A percentile compares a stretch with the other conserved stretches of the same genome.
Conservation (phyloP, 768 basidiomycete species). For the Tremella mesenterica region DNA sequence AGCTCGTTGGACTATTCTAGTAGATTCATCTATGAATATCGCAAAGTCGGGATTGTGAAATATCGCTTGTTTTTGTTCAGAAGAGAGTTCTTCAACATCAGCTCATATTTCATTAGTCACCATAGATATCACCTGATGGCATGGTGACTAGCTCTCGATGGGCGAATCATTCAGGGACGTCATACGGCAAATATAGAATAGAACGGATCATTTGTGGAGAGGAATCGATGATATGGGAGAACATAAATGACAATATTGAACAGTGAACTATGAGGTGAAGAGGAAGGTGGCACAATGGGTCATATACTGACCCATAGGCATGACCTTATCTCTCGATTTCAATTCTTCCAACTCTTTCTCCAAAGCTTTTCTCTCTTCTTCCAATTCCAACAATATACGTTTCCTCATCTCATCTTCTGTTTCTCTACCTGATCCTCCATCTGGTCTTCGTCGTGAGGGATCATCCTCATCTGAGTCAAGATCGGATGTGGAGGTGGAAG, state of each 20-base stretch:
- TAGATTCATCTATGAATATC: slow-evolving; percentile 87
- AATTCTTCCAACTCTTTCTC: slow-evolving; percentile 56
- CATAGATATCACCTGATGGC: slow-evolving; percentile 4
- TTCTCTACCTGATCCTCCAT: slow-evolving; percentile 31
- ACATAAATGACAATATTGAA: too few species aligned
- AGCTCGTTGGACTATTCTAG: slow-evolving; percentile 89
- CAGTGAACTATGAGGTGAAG: too few species aligned
- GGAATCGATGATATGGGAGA: too few species aligned
- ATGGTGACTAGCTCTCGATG: too few species aligned
- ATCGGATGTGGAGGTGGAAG: slow-evolving; percentile 20
- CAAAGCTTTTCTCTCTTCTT: slow-evolving; percentile 76
- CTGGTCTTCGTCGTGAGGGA: slow-evolving; percentile 48
- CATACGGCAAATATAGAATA: too few species aligned
- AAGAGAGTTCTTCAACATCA: slow-evolving; percentile 59
- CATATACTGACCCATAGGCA: too few species aligned
- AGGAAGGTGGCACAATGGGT: too few species aligned
- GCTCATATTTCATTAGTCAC: background rate
- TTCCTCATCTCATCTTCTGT: slow-evolving; percentile 69
- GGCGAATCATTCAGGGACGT: too few species aligned
- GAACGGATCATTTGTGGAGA: too few species aligned
- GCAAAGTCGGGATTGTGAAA: slow-evolving; percentile 81
- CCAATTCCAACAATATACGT: slow-evolving; percentile 69
- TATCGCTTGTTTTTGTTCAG: slow-evolving; percentile 74
- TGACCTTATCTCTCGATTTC: slow-evolving; percentile 28
- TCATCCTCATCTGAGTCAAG: slow-evolving; percentile 46